These are phyloP conservation scores for Xanthoconium stramineum DNA, from an alignment of 768 basidiomycete species.

Conservation along the genomic window DNA sequence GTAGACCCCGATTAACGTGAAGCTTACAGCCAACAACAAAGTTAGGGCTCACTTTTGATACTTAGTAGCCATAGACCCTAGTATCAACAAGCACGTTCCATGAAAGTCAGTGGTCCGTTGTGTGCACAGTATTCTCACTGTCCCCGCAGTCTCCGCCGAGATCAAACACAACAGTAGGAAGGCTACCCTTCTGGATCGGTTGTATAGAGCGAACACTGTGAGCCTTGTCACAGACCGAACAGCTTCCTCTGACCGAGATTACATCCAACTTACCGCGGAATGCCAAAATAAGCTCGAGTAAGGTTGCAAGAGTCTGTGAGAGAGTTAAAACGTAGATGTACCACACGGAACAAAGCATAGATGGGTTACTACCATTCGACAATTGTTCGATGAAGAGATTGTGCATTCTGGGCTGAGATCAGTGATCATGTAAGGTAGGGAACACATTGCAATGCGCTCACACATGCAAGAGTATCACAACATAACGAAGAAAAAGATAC, in stretches of 20 bases:
- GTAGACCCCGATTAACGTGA: not conserved
- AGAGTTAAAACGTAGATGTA: not conserved
- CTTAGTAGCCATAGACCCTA: not conserved
- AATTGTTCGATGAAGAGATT: slow-evolving; percentile 6
- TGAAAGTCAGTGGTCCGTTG: not conserved
- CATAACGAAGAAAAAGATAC: slow-evolving; percentile 26
- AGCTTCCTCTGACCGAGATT: not conserved
- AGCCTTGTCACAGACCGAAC: not conserved
- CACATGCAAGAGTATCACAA: slow-evolving; percentile 16
- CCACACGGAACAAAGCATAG: slow-evolving; percentile 10
- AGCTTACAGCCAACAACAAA: not conserved
- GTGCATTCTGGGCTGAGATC: slow-evolving; percentile 7
- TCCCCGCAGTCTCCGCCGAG: not conserved
- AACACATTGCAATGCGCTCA: slow-evolving; percentile 6
- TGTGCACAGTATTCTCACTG: slow-evolving; percentile 1
- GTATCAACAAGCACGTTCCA: slow-evolving; percentile 9
- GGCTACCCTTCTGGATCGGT: slow-evolving; percentile 11
- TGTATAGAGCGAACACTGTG: slow-evolving; percentile 20
- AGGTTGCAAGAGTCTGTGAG: slow-evolving; percentile 7
- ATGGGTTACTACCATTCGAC: slow-evolving; percentile 10
- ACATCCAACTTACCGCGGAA: slow-evolving; percentile 9
- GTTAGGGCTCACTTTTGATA: slow-evolving; percentile 8
- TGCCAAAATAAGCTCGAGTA: slow-evolving; percentile 17
- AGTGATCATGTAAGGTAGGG: not conserved
- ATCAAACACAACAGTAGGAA: slow-evolving; percentile 6